These are phyloP conservation scores for Polyrhizophydium stewartii DNA, from an alignment of 371 early-diverging fungal species.

Conservation along the genomic window DNA sequence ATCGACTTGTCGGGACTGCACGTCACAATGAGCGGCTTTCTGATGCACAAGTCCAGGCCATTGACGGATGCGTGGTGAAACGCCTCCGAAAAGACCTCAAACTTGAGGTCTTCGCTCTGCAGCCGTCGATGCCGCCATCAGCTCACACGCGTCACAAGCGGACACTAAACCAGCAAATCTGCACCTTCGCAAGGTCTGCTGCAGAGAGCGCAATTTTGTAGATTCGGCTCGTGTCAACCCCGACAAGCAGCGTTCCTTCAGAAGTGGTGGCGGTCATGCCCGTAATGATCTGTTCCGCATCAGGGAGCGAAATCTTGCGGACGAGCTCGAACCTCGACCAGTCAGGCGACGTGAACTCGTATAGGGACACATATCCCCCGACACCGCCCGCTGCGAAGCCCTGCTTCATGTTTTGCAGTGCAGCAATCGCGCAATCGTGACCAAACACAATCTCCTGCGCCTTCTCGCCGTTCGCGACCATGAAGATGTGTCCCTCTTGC, in stretches of 20 bases:
- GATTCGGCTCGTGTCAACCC: constrained; percentile 22
- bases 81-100: constrained; percentile 30
- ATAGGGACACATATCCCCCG: constrained; percentile 27
- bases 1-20: constrained; percentile 43
- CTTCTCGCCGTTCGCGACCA: constrained; percentile 15
- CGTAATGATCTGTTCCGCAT: constrained; percentile 15
- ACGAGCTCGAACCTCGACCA: constrained; percentile 8
- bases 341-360: constrained; percentile 13
- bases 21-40: constrained; percentile 47
- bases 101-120: constrained; percentile 27
- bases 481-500: constrained; percentile 19
- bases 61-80: constrained; percentile 42
- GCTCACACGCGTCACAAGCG: neutral
- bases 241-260: constrained; percentile 31
- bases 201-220: constrained; percentile 17
- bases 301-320: constrained; percentile 16
- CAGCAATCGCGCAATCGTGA: neutral
- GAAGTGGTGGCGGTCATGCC: constrained; percentile 29
- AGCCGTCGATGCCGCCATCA: neutral
- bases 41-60: constrained; percentile 41
- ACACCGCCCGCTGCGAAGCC: constrained; percentile 33
- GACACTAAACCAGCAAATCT: neutral
- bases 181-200: constrained; percentile 1
- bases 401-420: constrained; percentile 14
- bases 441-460: constrained; percentile 11